Conservation (phyloP, 2,329 filamentous ascomycete genomes). For the Pestalotiopsis sp. region DNA sequence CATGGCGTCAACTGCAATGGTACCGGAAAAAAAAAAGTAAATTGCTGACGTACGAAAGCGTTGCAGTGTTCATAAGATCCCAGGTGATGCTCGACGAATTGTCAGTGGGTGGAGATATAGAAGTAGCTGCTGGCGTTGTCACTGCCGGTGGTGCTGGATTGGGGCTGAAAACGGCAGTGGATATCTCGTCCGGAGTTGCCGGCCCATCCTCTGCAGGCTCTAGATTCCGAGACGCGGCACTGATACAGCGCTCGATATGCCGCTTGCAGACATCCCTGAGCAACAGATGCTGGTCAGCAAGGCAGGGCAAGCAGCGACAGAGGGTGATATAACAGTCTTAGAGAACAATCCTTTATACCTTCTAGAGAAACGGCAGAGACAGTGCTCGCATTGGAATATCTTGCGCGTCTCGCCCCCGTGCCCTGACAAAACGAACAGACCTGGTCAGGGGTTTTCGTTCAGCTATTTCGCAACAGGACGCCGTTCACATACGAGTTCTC, state of each 20-base stretch:
- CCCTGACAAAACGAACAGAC: background rate
- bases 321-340: background rate
- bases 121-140: too few species aligned
- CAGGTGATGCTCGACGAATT: too few species aligned
- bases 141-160: background rate
- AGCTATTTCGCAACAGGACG: background rate
- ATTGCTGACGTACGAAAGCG: too few species aligned
- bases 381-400: background rate
- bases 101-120: too few species aligned
- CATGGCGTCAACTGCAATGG: too few species aligned
- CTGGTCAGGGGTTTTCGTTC: background rate
- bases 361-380: background rate
- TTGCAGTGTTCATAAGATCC: too few species aligned
- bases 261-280: slow-evolving; percentile 2
- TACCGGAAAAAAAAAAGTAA: too few species aligned
- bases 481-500: background rate
- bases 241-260: background rate
- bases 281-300: background rate
- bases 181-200: background rate
- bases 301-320: background rate
- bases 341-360: background rate
- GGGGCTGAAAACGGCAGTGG: background rate
- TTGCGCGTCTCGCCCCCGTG: slow-evolving; percentile 2
- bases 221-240: background rate
- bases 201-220: background rate